Percentiles rank a stretch among this genome's conserved stretches.
phyloP scores from a whole-genome alignment of 306 rosid genomes.

The Calophaca sinica region DNA sequence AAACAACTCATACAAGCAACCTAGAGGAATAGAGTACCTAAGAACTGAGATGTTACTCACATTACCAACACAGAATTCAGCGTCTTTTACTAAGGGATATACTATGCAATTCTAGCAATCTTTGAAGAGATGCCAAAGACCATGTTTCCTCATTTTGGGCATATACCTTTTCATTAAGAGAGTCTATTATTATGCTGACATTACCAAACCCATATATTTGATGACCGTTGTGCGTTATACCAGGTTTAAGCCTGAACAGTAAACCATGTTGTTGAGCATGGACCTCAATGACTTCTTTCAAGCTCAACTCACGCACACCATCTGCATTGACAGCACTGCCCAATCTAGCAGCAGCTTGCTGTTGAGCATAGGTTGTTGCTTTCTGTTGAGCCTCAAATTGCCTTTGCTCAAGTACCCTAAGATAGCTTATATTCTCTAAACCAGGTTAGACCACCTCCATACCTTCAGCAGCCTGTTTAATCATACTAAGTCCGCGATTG shows the following conservation, averaged over 20 bases:
- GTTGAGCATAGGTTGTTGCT: constrained; percentile 68
- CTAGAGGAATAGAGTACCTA: constrained; percentile 36
- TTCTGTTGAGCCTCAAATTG: constrained; percentile 91
- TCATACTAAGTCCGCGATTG: constrained; percentile 79
- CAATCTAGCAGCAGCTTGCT: constrained; percentile 64
- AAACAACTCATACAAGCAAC: neutral
- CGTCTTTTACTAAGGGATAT: constrained; percentile 52
- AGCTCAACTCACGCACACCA: constrained; percentile 65
- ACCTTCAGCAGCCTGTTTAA: constrained; percentile 83
- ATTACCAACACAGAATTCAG: constrained; percentile 37
- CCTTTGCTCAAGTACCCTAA: constrained; percentile 77
- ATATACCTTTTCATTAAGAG: constrained; percentile 68
- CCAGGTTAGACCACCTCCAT: constrained; percentile 91
- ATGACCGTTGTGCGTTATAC: constrained; percentile 78
- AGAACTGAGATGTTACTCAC: constrained; percentile 27
- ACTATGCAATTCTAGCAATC: constrained; percentile 71
- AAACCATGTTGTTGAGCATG: constrained; percentile 77
- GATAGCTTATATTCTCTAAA: constrained; percentile 71
- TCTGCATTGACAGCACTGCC: constrained; percentile 59
- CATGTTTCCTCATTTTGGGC: constrained; percentile 71
- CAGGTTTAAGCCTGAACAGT: constrained; percentile 76
- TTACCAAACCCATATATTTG: constrained; percentile 83
- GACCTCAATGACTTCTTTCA: constrained; percentile 83
- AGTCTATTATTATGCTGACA: constrained; percentile 69
- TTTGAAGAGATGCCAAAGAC: constrained; percentile 72